phyloP scores from a whole-genome alignment of 2,329 filamentous ascomycete genomes.

The Metarhizium brunneum region DNA sequence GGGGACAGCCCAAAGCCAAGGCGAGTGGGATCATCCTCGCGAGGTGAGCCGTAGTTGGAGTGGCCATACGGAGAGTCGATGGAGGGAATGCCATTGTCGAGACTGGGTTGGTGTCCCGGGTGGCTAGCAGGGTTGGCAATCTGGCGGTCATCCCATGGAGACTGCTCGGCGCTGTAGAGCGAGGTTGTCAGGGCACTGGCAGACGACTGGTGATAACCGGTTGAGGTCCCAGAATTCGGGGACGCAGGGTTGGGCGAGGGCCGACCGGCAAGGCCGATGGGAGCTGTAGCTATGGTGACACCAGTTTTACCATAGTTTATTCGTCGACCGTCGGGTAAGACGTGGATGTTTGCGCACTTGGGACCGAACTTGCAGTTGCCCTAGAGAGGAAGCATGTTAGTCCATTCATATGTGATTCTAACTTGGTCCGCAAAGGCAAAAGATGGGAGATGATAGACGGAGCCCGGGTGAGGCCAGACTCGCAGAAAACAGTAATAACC shows the following conservation, averaged over 20 bases:
- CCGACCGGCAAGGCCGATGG: slow-evolving; percentile 55
- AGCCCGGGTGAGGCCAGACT: no score
- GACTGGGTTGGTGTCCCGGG: slow-evolving; percentile 38
- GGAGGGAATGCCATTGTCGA: slow-evolving; percentile 46
- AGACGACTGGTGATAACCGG: slow-evolving; percentile 46
- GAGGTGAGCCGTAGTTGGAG: slow-evolving; percentile 72
- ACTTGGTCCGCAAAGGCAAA: no score
- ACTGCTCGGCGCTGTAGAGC: slow-evolving; percentile 35
- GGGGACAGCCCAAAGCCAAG: slow-evolving; percentile 73
- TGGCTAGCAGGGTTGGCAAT: slow-evolving; percentile 19
- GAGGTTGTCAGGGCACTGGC: slow-evolving; percentile 56
- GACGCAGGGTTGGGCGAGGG: slow-evolving; percentile 38
- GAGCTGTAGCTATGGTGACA: slow-evolving; percentile 52
- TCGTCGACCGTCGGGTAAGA: slow-evolving; percentile 84
- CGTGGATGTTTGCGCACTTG: slow-evolving; percentile 94
- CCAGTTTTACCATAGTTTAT: slow-evolving; percentile 71
- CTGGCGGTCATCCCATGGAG: slow-evolving; percentile 29
- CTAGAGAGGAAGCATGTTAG: slow-evolving; percentile 32
- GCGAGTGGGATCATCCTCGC: slow-evolving; percentile 51
- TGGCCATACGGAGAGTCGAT: slow-evolving; percentile 52
- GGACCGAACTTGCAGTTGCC: slow-evolving; percentile 98
- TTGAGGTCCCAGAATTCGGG: slow-evolving; percentile 29
- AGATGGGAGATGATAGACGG: no score
- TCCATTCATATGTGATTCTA: not conserved
- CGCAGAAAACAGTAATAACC: not conserved